Percentiles rank a stretch among this genome's conserved stretches.
Evolutionary conservation across 164 flowering plant species (phyloP).

Genomic region (Magnolia changhungtana): DNA sequence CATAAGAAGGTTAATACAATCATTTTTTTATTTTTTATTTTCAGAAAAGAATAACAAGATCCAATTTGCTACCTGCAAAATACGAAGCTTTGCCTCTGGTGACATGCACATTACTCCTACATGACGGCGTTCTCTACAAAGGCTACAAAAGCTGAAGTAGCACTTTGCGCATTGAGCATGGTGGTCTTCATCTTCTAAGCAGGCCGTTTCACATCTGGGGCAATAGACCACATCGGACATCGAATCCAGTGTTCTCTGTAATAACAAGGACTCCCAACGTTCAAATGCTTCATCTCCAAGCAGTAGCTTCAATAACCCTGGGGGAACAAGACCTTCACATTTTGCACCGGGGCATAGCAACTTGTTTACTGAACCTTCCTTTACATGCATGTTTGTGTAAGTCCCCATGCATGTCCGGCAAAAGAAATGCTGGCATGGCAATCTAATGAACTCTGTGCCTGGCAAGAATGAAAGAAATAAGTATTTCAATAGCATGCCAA

Average conservation of each 20-base stretch:
- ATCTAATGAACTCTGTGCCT: conserved; percentile 69
- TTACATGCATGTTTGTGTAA: conserved; percentile 61
- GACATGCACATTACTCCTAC: conserved; percentile 69
- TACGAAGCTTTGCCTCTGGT: conserved; percentile 62
- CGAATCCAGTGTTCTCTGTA: conserved; percentile 77
- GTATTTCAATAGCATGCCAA: background rate
- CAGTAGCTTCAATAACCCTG: conserved; percentile 59
- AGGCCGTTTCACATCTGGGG: conserved; percentile 89
- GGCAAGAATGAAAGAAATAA: conserved; percentile 15
- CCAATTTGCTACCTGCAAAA: conserved; percentile 55
- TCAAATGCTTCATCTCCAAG: conserved; percentile 75
- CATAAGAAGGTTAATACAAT: too few species aligned
- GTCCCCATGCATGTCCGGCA: conserved; percentile 86
- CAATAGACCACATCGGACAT: conserved; percentile 86
- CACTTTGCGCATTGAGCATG: conserved; percentile 89
- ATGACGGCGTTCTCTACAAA: conserved; percentile 81
- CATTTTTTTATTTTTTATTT: too few species aligned
- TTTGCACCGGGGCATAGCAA: conserved; percentile 67
- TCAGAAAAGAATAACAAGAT: background rate
- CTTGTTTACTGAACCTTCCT: conserved; percentile 75
- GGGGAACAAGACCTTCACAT: conserved; percentile 75
- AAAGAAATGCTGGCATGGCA: conserved; percentile 86
- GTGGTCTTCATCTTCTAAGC: conserved; percentile 83
- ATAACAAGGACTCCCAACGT: conserved; percentile 78
- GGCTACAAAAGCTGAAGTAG: conserved; percentile 82